A percentile compares a stretch with the other conserved stretches of the same genome.
Conservation (phyloP, 1,284 basidiomycete genomes). For the Malassezia dermatis region DNA sequence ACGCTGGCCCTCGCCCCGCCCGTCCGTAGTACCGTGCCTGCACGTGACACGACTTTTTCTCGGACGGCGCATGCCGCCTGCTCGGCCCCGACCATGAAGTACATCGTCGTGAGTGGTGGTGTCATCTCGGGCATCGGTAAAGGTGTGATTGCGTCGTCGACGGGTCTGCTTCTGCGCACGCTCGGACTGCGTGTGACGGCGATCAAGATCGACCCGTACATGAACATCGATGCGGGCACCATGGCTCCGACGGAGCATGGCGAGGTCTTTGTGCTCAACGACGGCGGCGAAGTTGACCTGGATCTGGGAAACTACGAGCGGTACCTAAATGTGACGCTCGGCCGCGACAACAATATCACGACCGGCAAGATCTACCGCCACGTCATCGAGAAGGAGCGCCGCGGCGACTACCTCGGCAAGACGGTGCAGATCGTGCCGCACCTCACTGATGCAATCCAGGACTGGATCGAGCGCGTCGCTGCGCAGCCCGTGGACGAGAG, state of each 20-base stretch:
- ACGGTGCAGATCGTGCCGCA: slow-evolving; percentile 97
- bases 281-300: slow-evolving; percentile 95
- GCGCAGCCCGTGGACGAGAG: slow-evolving; percentile 90
- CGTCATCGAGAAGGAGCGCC: slow-evolving; percentile 93
- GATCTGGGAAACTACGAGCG: slow-evolving; percentile 98
- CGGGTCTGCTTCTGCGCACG: slow-evolving; percentile 88
- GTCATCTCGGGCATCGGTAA: slow-evolving; percentile 52
- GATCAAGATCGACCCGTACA: slow-evolving; percentile 99
- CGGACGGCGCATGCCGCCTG: not conserved
- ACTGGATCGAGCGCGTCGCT: slow-evolving; percentile 93
- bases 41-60: slow-evolving; percentile 11
- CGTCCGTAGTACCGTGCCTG: not conserved
- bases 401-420: slow-evolving; percentile 94
- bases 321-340: slow-evolving; percentile 87
- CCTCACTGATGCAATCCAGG: slow-evolving; percentile 91
- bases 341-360: slow-evolving; percentile 92
- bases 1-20: not conserved
- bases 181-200: slow-evolving; percentile 91
- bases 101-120: slow-evolving; percentile 50
- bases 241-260: slow-evolving; percentile 99
- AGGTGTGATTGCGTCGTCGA: slow-evolving; percentile 65
- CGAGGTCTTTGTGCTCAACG: slow-evolving; percentile 96
- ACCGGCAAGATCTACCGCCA: slow-evolving; percentile 96
- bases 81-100: slow-evolving; percentile 44
- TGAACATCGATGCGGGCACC: slow-evolving; percentile 99